phyloP scores from a whole-genome alignment of 2,329 filamentous ascomycete species.

The Fusarium ambrosium region DNA sequence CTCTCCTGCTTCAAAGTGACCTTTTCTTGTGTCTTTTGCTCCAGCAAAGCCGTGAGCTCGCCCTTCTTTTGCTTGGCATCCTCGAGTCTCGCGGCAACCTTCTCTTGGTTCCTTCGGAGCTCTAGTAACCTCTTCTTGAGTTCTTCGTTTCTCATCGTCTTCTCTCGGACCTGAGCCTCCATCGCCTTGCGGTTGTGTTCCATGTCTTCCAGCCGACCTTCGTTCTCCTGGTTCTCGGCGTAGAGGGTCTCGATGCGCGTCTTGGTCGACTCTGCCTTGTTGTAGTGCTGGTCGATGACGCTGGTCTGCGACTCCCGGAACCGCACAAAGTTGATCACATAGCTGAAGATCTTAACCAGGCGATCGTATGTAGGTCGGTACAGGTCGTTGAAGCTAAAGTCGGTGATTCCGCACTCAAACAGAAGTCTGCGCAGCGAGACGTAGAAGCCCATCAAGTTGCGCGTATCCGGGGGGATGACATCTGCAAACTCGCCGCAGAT shows the following conservation, averaged over 20 bases:
- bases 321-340: constrained; percentile 98
- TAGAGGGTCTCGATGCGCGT: constrained; percentile 88
- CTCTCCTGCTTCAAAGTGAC: constrained; percentile 85
- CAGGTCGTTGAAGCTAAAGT: constrained; percentile 93
- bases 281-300: constrained; percentile 93
- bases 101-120: constrained; percentile 84
- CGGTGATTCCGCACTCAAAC: constrained; percentile 88
- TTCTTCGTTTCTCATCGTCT: constrained; percentile 87
- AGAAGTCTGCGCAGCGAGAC: constrained; percentile 84
- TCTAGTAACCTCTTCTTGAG: constrained; percentile 86
- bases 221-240: constrained; percentile 88
- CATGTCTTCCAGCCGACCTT: constrained; percentile 84
- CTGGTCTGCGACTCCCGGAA: constrained; percentile 93
- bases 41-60: constrained; percentile 78
- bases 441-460: constrained; percentile 97
- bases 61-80: constrained; percentile 85
- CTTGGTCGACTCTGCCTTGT: constrained; percentile 89
- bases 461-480: constrained; percentile 86
- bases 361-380: constrained; percentile 92
- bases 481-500: constrained; percentile 87
- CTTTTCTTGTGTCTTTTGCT: constrained; percentile 78
- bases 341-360: constrained; percentile 94
- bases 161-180: constrained; percentile 85
- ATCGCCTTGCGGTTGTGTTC: constrained; percentile 82
- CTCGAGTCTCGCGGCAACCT: constrained; percentile 85